Conservation (phyloP, 495 filamentous ascomycete species). For the Lindgomyces ingoldianus region DNA sequence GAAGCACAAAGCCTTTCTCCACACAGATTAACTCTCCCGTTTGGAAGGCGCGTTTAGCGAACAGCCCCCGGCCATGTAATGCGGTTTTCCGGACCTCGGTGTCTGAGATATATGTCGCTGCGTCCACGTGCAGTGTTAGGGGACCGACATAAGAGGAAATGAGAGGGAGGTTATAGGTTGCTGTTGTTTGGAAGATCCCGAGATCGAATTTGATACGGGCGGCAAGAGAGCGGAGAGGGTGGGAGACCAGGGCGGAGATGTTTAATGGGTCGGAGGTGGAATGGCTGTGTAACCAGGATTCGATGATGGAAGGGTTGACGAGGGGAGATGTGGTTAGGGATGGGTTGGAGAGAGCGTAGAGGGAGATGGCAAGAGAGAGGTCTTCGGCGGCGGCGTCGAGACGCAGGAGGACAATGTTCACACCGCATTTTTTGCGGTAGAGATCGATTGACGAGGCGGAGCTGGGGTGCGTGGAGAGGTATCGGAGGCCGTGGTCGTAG, state of each 20-base stretch:
- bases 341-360: background rate
- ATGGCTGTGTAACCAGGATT: slow-evolving; percentile 19
- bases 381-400: slow-evolving; percentile 26
- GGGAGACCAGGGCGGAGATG: slow-evolving; percentile 8
- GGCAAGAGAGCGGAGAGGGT: slow-evolving; percentile 12
- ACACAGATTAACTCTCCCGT: slow-evolving; percentile 57
- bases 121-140: slow-evolving; percentile 31
- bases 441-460: slow-evolving; percentile 4
- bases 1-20: slow-evolving; percentile 56
- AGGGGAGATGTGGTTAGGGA: background rate
- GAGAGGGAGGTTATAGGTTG: slow-evolving; percentile 23
- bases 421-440: slow-evolving; percentile 27
- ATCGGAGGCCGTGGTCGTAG: slow-evolving; percentile 23
- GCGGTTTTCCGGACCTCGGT: slow-evolving; percentile 33
- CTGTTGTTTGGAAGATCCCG: slow-evolving; percentile 11
- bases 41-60: slow-evolving; percentile 52
- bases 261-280: slow-evolving; percentile 14
- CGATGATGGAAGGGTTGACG: background rate
- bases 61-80: slow-evolving; percentile 50
- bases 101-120: slow-evolving; percentile 19
- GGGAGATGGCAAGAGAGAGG: slow-evolving; percentile 16
- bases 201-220: slow-evolving; percentile 32
- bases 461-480: background rate
- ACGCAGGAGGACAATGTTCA: slow-evolving; percentile 31
- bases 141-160: slow-evolving; percentile 34